phyloP scores from a whole-genome alignment of 1,284 basidiomycete species.

The Leccinum fallax region DNA sequence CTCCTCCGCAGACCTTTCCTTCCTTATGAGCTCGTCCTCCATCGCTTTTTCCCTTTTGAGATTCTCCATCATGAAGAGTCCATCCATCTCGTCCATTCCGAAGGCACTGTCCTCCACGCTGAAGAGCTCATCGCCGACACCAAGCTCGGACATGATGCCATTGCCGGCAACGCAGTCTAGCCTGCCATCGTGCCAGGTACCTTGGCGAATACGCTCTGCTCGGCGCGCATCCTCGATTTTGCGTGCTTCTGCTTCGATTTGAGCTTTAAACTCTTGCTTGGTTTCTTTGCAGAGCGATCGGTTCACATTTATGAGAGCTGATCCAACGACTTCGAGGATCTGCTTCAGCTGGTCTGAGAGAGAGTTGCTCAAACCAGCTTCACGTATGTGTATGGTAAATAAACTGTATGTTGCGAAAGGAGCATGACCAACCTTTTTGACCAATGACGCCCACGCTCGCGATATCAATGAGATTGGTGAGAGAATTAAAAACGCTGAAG shows the following conservation, averaged over 20 bases:
- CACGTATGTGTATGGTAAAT: slow-evolving; percentile 7
- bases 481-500: slow-evolving; percentile 86
- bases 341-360: slow-evolving; percentile 86
- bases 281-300: slow-evolving; percentile 51
- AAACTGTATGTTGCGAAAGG: background rate
- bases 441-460: slow-evolving; percentile 92
- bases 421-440: slow-evolving; percentile 69
- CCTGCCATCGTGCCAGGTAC: slow-evolving; percentile 81
- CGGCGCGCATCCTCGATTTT: slow-evolving; percentile 40
- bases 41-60: slow-evolving; percentile 26
- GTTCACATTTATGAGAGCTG: slow-evolving; percentile 70
- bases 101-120: slow-evolving; percentile 36
- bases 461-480: slow-evolving; percentile 90
- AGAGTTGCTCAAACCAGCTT: slow-evolving; percentile 85
- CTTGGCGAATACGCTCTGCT: slow-evolving; percentile 51
- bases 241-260: slow-evolving; percentile 35
- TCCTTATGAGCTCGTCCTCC: slow-evolving; percentile 35
- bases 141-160: slow-evolving; percentile 82
- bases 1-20: slow-evolving; percentile 43
- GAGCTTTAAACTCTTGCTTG: slow-evolving; percentile 41
- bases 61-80: slow-evolving; percentile 14
- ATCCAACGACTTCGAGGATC: slow-evolving; percentile 81
- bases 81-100: slow-evolving; percentile 23
- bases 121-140: slow-evolving; percentile 71
- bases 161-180: slow-evolving; percentile 81